A percentile compares a stretch with the other conserved stretches of the same genome.
These are phyloP conservation scores for Candida tammaniensis DNA, from an alignment of 805 yeast species.

Conservation along the genomic window DNA sequence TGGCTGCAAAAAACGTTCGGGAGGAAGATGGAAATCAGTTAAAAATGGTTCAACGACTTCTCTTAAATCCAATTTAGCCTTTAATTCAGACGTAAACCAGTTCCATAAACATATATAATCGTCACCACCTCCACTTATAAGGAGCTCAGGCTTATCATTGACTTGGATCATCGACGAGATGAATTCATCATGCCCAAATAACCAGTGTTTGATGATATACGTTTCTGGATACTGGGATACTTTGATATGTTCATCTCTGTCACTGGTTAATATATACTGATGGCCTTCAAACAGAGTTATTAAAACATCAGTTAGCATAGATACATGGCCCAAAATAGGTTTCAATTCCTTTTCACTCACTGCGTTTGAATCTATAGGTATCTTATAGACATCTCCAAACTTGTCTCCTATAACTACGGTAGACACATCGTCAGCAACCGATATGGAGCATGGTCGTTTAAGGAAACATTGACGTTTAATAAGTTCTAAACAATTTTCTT, in stretches of 20 bases:
- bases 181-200: constrained; percentile 85
- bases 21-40: constrained; percentile 58
- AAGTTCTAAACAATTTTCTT: constrained; percentile 44
- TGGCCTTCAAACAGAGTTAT: constrained; percentile 39
- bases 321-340: constrained; percentile 93
- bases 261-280: constrained; percentile 69
- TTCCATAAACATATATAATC: constrained; percentile 71
- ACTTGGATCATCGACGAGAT: constrained; percentile 66
- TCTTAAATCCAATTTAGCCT: constrained; percentile 50
- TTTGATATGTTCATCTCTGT: constrained; percentile 94
- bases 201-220: constrained; percentile 73
- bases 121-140: constrained; percentile 94
- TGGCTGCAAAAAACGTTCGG: constrained; percentile 57
- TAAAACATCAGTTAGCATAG: constrained; percentile 83
- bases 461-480: constrained; percentile 76
- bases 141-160: constrained; percentile 43
- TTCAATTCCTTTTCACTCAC: constrained; percentile 42
- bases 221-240: constrained; percentile 77
- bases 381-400: constrained; percentile 88
- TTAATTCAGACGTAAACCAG: constrained; percentile 53
- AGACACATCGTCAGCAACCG: constrained; percentile 50
- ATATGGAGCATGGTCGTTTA: constrained; percentile 87
- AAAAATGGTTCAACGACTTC: constrained; percentile 40
- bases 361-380: constrained; percentile 42
- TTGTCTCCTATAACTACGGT: constrained; percentile 80